Evolutionary conservation across 768 basidiomycete species (phyloP), one percentile per base, ranked within the genome.

Genomic region (Boletus rubescentipes): DNA sequence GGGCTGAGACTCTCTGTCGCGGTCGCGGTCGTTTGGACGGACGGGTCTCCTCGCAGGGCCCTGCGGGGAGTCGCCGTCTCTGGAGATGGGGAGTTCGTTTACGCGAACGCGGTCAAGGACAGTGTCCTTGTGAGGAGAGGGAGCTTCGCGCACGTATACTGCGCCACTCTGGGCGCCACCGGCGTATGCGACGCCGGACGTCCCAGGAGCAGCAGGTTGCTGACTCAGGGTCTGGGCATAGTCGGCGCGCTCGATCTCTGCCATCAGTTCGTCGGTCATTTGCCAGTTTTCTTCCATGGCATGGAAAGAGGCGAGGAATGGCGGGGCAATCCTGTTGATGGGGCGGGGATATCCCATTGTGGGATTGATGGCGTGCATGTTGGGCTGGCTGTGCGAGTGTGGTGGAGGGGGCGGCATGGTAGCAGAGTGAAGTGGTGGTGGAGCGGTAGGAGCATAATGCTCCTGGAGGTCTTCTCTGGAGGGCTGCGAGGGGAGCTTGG

Each of bases 171-270:
- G 71, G 35, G 77, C 76, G 58, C 77, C 77, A 49, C 77, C 77
- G 40, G 77, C 77, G 61, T 78, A 78, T 6, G 77, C 77, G 5
- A 79, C 59, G 73, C 79, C 72, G 50, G 75, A 69, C 50, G 72
- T 72, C 58, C 71, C 59, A 63, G 66, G 62, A 61, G 71, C 62
- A 42, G 73, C 60, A 48, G 71, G 63, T n/a, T 70, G 71, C 58
- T 79, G 77, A 36, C 73, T 74, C 63, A 82, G 79, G 10, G 78
- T 68, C 63, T 84, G 84, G 51, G 84, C 81, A 57, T 81, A 70
- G 67, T 87, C 84, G n/a, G 83, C 84, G 39, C 82, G 79, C 63
- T 89, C 87, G 56, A 88, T 85, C 57, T 88, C 85, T 31, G 82
- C 83, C 69, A 88, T 73, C 29, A 88, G 75, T 58, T 88, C 84